Conservation (phyloP, 345 rosid genomes). For the Eucalyptus polyanthemos region DNA sequence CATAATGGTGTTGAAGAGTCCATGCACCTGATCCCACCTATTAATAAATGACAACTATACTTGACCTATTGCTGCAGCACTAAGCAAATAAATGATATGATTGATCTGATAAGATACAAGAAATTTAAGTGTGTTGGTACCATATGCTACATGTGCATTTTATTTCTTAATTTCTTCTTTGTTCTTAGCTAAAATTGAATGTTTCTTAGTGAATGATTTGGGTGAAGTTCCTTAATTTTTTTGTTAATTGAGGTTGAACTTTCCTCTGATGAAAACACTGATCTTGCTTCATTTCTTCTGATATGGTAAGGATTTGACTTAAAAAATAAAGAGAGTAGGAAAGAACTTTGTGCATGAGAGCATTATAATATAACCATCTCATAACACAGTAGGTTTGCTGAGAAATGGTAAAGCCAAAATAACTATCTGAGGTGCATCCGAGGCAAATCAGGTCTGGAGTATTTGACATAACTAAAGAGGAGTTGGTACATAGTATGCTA, state of each 20-base stretch:
- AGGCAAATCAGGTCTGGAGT: background rate
- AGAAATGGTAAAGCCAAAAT: background rate
- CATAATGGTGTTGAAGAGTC: background rate
- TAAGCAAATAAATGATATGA: background rate
- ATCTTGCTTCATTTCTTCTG: background rate
- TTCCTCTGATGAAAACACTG: background rate
- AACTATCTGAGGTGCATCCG: background rate
- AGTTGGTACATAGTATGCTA: background rate
- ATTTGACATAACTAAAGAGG: background rate
- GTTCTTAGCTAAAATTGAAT: background rate
- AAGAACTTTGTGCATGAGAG: background rate
- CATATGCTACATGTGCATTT: background rate
- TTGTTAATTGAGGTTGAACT: background rate
- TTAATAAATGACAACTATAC: background rate
- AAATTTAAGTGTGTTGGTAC: background rate
- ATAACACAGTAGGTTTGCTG: background rate
- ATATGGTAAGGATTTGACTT: background rate
- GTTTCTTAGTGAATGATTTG: background rate
- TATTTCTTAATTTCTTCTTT: background rate
- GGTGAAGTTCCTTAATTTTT: background rate
- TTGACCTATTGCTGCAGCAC: background rate
- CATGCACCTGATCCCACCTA: background rate
- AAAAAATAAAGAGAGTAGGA: background rate
- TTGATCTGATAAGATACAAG: background rate
- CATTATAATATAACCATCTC: background rate